A percentile compares a stretch with the other conserved stretches of the same genome.
phyloP scores from a whole-genome alignment of 225 moss, liverwort and hornwort genomes.

The Marchantia paleacea region DNA sequence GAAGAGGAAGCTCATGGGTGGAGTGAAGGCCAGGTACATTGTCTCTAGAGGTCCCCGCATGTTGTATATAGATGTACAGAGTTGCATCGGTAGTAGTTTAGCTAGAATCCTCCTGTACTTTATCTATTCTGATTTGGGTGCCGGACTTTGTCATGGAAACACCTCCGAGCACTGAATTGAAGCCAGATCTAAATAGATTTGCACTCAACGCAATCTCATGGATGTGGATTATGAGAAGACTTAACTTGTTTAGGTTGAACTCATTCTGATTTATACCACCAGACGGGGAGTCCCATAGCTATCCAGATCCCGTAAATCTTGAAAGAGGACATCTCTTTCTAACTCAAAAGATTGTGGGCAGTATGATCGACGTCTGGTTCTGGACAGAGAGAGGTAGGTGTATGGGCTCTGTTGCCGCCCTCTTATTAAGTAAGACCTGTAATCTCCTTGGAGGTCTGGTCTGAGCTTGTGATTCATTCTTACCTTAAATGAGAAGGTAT shows the following conservation, averaged over 20 bases:
- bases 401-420: too few species aligned
- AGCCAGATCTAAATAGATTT: neutral
- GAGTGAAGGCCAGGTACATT: neutral
- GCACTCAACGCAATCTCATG: neutral
- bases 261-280: neutral
- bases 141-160: neutral
- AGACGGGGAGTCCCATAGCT: too few species aligned
- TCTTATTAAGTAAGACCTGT: too few species aligned
- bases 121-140: conserved; percentile 11
- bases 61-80: conserved; percentile 23
- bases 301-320: too few species aligned
- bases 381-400: too few species aligned
- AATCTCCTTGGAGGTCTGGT: too few species aligned
- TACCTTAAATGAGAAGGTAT: too few species aligned
- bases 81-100: conserved; percentile 6
- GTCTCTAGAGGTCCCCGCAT: neutral
- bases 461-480: too few species aligned
- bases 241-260: neutral
- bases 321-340: too few species aligned
- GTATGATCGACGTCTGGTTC: too few species aligned
- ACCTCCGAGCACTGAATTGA: neutral
- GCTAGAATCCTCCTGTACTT: neutral
- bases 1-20: neutral
- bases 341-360: too few species aligned
- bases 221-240: neutral